Conservation (phyloP, 2,329 filamentous ascomycete genomes). For the Arthroderma uncinatum region DNA sequence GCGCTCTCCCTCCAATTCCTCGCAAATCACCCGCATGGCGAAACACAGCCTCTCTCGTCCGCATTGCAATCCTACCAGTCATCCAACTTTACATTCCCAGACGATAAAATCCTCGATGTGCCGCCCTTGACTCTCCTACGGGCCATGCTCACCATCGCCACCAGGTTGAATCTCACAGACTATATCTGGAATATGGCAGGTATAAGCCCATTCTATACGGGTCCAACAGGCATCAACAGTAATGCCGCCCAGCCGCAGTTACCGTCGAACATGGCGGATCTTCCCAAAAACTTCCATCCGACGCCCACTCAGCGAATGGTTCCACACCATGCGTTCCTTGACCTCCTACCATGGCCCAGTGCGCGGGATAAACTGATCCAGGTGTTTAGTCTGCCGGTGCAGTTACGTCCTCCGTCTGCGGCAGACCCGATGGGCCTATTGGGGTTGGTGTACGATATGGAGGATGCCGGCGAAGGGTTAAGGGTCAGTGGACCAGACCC, state of each 20-base stretch:
- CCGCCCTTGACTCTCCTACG: slow-evolving; percentile 41
- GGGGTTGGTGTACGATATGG: slow-evolving; percentile 47
- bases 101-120: slow-evolving; percentile 41
- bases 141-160: slow-evolving; percentile 39
- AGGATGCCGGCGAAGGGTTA: slow-evolving; percentile 44
- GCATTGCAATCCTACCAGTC: slow-evolving; percentile 17
- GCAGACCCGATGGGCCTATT: slow-evolving; percentile 39
- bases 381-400: slow-evolving; percentile 41
- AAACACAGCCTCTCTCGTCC: slow-evolving; percentile 14
- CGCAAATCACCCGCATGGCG: slow-evolving; percentile 6
- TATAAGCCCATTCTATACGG: slow-evolving; percentile 39
- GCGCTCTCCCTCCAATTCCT: slow-evolving; percentile 12
- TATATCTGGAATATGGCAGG: slow-evolving; percentile 39
- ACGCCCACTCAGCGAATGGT: slow-evolving; percentile 40
- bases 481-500: slow-evolving; percentile 42
- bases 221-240: background rate
- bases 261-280: slow-evolving; percentile 19
- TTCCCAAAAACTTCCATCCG: slow-evolving; percentile 42
- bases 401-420: slow-evolving; percentile 39
- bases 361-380: slow-evolving; percentile 45
- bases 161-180: slow-evolving; percentile 35
- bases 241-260: slow-evolving; percentile 19
- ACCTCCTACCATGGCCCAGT: slow-evolving; percentile 48
- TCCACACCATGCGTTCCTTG: slow-evolving; percentile 48
- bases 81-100: slow-evolving; percentile 29